Evolutionary conservation across 306 rosid species (phyloP), one percentile per base, ranked within the genome.

Genomic region (Cicer pinnatifidum): DNA sequence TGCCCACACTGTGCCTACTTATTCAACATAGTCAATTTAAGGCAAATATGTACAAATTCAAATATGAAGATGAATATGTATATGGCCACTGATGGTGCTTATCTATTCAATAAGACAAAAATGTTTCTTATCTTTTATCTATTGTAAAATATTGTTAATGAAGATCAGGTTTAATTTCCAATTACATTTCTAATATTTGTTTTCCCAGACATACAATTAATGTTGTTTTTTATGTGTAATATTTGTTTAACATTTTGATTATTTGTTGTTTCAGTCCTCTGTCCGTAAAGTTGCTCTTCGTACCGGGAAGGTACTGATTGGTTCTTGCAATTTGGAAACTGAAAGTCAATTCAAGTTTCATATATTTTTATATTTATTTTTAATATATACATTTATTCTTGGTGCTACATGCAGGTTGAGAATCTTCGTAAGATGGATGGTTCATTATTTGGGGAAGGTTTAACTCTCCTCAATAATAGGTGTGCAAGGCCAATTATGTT

Each of bases 361-460:
- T 59, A 56, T 23, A 23, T 23, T 23, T 23, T 23, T 0, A 2
- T 28, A 28, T 28, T 28, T 28, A 28, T 28, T 28, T 28, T 28
- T 28, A 28, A 28, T 28, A 28, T 28, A 28, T 28, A 28, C 35
- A 15, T 13, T 13, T 45, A 61, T 75, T 9, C 20, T 74, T 38
- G 47, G 35, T 77, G 52, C 58, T 69, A 53, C 28, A 12, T 67
- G 47, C 91, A 93, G 98, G 87, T 91, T 54, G 87, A 89, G 82
- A 80, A 41, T 44, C 78, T 91, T 61, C 87, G 77, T 48, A 75
- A 81, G 89, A 87, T 93, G 90, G 91, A 85, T 73, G 37, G 9
- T 67, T 73, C 88, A 17, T 70, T 88, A 33, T 93, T 93, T 78
- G 97, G 97, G 47, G 98, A 93, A 85, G 98, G 98, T 73, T 84